Evolutionary conservation across 139 green algal species (phyloP).

Genomic region (Coelastrella sp.): DNA sequence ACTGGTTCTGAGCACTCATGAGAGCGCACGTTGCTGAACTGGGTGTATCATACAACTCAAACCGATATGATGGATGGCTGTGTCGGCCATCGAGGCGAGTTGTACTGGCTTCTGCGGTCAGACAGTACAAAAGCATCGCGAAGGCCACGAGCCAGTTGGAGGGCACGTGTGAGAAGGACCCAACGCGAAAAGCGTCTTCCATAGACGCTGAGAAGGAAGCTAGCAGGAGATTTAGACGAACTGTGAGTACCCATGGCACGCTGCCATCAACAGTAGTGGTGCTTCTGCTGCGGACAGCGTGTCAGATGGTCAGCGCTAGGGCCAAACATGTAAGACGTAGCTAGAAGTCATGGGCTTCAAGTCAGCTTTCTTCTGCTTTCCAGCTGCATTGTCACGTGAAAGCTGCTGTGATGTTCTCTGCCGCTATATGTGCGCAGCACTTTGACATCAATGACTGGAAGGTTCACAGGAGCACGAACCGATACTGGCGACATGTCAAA

Average conservation of each 20-base stretch:
- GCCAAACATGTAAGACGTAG: background rate
- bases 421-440: background rate
- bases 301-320: background rate
- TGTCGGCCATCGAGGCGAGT: too few species aligned
- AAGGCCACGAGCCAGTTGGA: background rate
- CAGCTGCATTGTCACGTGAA: background rate
- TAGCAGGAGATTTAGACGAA: background rate
- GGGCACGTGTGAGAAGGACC: background rate
- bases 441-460: constrained; percentile 13
- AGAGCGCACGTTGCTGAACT: too few species aligned
- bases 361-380: too few species aligned
- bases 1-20: too few species aligned
- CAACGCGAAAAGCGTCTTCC: background rate
- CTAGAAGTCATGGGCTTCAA: too few species aligned
- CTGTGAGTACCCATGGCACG: background rate
- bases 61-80: too few species aligned
- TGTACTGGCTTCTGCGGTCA: background rate
- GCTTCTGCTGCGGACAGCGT: background rate
- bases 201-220: constrained; percentile 24
- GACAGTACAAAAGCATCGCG: background rate
- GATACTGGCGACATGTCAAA: constrained; percentile 24
- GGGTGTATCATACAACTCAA: too few species aligned
- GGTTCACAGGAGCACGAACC: background rate
- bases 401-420: background rate
- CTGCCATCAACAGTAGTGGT: too few species aligned